Base-by-base conservation (phyloP, 2,329 filamentous ascomycete genomes). In the Lizonia empirigonia region DNA sequence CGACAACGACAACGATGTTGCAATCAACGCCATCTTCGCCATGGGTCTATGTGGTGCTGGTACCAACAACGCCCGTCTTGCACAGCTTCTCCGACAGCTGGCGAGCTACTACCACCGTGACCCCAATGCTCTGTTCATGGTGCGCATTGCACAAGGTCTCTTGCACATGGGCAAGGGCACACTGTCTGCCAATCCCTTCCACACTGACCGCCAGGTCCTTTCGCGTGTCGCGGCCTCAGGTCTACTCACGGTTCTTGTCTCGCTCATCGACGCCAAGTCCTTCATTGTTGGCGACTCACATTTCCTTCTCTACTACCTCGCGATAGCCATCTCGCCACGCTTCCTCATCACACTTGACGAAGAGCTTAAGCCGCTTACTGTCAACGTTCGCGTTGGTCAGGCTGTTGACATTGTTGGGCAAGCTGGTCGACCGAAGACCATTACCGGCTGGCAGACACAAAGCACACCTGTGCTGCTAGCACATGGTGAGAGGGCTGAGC, bases 121-220 rank as follows among this genome's bases (percentile, higher is more conserved):
- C 64, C 89, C 95, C 65, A 94, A 97, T 71, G 90, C 94, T 0
- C 80, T 99, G 7, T 99, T 99, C 80, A 99, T 99, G 94, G 94
- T 99, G 20, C 90, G 94, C 69, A 97, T 99, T 65, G 94, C 94
- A 4, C 94, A 99, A 74, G 94, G 95, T 77, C 84, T 99, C 36
- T 77, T 99, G 61, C 95, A 99, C 80, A 97, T 97, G 92, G 95
- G 95, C 78, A 99, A 99, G 81, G 94, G 95, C 63, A 97, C 94
- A 3, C 84, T 99, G 70, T 90, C 91, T 3, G 83, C 97, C 68
- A 97, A 90, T 75, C 94, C 94, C n/a, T 99, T 99, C 88, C 94
- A 99, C 80, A 97, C 93, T 15, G 95, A 99, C 72, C 89, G 95
- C 51, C 91, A 96, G 75, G 90, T 99, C 19, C 84, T 99, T 47